Conservation (phyloP, 371 early-diverging fungal genomes). For the Blastocladiella emersonii region DNA sequence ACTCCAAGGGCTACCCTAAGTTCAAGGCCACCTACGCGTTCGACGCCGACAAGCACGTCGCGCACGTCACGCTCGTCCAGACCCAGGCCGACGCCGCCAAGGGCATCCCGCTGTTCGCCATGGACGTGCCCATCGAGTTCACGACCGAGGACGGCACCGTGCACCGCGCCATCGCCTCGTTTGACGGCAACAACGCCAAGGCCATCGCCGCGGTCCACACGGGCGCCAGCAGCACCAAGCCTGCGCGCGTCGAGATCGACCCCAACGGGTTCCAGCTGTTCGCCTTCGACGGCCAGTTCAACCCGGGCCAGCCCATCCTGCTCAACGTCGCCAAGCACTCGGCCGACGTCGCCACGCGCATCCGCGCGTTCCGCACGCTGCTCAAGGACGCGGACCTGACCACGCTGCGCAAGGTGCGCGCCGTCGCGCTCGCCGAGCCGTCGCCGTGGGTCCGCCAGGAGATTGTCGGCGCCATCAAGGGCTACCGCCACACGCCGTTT, state of each 20-base stretch:
- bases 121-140: conserved; percentile 32
- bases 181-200: conserved; percentile 10
- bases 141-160: conserved; percentile 19
- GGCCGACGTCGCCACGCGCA: conserved; percentile 18
- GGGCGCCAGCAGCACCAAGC: conserved; percentile 20
- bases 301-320: conserved; percentile 29
- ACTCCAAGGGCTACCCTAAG: conserved; percentile 38
- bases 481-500: conserved; percentile 9
- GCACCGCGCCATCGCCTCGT: conserved; percentile 14
- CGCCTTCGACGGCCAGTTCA: conserved; percentile 22
- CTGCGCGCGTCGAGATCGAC: conserved; percentile 29
- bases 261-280: conserved; percentile 29
- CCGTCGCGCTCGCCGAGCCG: conserved; percentile 19
- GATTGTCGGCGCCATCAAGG: conserved; percentile 10
- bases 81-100: conserved; percentile 25
- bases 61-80: conserved; percentile 28
- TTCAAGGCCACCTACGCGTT: conserved; percentile 28
- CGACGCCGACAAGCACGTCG: conserved; percentile 14
- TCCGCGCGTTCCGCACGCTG: conserved; percentile 31
- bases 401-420: conserved; percentile 24
- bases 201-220: conserved; percentile 8
- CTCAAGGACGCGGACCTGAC: conserved; percentile 23
- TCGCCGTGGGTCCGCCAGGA: conserved; percentile 29
- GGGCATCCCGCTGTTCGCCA: conserved; percentile 31
- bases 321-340: conserved; percentile 22